A percentile compares a stretch with the other conserved stretches of the same genome.
Conservation (phyloP, 2,329 filamentous ascomycete genomes). For the Colletotrichum shisoi region DNA sequence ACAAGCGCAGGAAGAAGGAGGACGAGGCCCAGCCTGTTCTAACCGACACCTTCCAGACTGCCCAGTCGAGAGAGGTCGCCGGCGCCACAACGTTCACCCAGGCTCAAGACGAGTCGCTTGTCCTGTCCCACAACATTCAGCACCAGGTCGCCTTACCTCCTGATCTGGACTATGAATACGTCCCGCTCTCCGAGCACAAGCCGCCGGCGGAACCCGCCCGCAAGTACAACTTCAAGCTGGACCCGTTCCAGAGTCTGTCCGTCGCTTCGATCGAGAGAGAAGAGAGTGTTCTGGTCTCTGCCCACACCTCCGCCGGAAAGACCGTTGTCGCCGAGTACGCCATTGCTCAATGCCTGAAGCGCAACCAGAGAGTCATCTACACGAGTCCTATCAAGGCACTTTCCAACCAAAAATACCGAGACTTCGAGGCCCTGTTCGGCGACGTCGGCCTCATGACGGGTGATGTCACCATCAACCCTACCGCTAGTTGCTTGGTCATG, state of each 20-base stretch:
- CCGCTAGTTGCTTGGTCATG: conserved; percentile 97
- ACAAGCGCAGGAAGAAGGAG: conserved; percentile 71
- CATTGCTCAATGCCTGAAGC: conserved; percentile 94
- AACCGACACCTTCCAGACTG: conserved; percentile 93
- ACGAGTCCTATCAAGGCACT: conserved; percentile 98
- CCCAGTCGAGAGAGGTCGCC: conserved; percentile 88
- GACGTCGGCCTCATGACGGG: conserved; percentile 98
- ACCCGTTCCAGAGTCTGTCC: conserved; percentile 95
- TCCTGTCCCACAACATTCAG: conserved; percentile 95
- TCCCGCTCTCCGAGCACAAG: conserved; percentile 94
- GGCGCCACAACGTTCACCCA: conserved; percentile 73
- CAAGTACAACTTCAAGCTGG: conserved; percentile 86
- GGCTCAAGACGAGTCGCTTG: conserved; percentile 73
- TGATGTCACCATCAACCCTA: conserved; percentile 99
- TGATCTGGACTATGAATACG: conserved; percentile 91
- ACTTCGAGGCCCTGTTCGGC: conserved; percentile 94
- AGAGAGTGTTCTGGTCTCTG: conserved; percentile 95
- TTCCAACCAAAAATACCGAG: conserved; percentile 98
- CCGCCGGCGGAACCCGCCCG: conserved; percentile 86
- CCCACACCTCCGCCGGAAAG: conserved; percentile 97
- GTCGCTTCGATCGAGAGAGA: conserved; percentile 94
- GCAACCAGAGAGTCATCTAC: conserved; percentile 98
- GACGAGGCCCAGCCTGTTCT: conserved; percentile 76
- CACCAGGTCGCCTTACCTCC: conserved; percentile 96
- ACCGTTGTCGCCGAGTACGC: conserved; percentile 98